Percentiles rank a stretch among this genome's conserved stretches.
Conservation (phyloP, 140 eudicot species). For the Senecio squalidus region DNA sequence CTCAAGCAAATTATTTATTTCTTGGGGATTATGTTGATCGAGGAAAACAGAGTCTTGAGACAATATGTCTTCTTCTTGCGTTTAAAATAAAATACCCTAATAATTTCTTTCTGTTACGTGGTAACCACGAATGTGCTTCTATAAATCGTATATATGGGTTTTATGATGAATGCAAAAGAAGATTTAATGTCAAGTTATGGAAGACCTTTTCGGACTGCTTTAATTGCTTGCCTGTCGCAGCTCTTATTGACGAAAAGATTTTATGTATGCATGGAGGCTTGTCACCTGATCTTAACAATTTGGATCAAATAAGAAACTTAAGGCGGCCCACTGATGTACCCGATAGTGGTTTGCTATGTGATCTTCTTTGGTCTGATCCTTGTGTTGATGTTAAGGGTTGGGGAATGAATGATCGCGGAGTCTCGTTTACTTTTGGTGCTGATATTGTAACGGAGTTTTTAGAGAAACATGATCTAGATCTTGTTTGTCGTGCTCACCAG, state of each 20-base stretch:
- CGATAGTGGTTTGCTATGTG: constrained; percentile 41
- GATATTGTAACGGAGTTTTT: constrained; percentile 36
- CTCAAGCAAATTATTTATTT: constrained; percentile 40
- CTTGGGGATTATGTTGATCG: constrained; percentile 48
- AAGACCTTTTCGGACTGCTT: constrained; percentile 35
- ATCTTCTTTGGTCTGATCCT: constrained; percentile 51
- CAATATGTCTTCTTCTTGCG: constrained; percentile 39
- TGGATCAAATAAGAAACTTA: constrained; percentile 44
- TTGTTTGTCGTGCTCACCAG: constrained; percentile 50
- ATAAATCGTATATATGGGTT: constrained; percentile 43
- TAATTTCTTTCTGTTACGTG: constrained; percentile 38
- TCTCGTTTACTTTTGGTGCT: constrained; percentile 42
- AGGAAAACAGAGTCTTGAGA: constrained; percentile 46
- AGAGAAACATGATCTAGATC: constrained; percentile 42
- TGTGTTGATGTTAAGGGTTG: constrained; percentile 37
- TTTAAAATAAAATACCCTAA: constrained; percentile 40
- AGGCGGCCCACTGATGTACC: constrained; percentile 44
- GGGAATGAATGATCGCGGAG: constrained; percentile 54
- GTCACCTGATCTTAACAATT: constrained; percentile 35
- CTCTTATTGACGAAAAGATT: constrained; percentile 44
- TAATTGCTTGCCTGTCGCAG: constrained; percentile 47
- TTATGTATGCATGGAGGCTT: constrained; percentile 48
- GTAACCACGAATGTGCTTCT: constrained; percentile 46
- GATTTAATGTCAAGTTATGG: constrained; percentile 42
- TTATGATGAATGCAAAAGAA: constrained; percentile 43